A percentile compares a stretch with the other conserved stretches of the same genome.
These are phyloP conservation scores for Mycena kentingensis DNA, from an alignment of 768 basidiomycete genomes.

Conservation along the genomic window DNA sequence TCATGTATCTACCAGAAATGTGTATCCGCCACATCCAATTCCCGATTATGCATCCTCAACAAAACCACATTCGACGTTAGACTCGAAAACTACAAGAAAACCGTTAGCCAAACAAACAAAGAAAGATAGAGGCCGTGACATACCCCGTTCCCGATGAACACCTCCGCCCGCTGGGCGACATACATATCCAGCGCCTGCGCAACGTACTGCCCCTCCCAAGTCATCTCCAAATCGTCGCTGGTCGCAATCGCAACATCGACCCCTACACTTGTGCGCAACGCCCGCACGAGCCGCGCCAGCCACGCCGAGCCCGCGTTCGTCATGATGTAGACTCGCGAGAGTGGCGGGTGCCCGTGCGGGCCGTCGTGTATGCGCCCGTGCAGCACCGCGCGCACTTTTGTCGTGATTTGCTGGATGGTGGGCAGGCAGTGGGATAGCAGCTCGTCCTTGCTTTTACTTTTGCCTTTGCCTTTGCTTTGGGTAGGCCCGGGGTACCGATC, in stretches of 20 bases:
- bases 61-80: slow-evolving; percentile 50
- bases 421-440: slow-evolving; percentile 53
- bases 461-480: too few relatives aligned
- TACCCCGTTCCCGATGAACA: slow-evolving; percentile 73
- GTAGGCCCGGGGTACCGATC: slow-evolving; percentile 45
- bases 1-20: too few relatives aligned
- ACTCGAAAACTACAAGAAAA: slow-evolving; percentile 43
- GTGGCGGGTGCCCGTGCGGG: slow-evolving; percentile 8
- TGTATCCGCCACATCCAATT: too few relatives aligned
- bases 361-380: background rate
- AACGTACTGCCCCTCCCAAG: slow-evolving; percentile 57
- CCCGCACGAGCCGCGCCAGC: slow-evolving; percentile 47
- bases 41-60: slow-evolving; percentile 43
- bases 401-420: slow-evolving; percentile 47
- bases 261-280: slow-evolving; percentile 32
- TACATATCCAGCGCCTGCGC: slow-evolving; percentile 69
- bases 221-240: slow-evolving; percentile 55
- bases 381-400: slow-evolving; percentile 32
- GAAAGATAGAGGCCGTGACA: slow-evolving; percentile 28
- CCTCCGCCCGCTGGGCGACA: slow-evolving; percentile 61
- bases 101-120: background rate
- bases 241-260: slow-evolving; percentile 55
- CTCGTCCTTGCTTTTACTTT: slow-evolving; percentile 12
- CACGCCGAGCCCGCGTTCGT: slow-evolving; percentile 60
- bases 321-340: slow-evolving; percentile 61